Conservation (phyloP, 805 yeast species). For the Candida anglica region DNA sequence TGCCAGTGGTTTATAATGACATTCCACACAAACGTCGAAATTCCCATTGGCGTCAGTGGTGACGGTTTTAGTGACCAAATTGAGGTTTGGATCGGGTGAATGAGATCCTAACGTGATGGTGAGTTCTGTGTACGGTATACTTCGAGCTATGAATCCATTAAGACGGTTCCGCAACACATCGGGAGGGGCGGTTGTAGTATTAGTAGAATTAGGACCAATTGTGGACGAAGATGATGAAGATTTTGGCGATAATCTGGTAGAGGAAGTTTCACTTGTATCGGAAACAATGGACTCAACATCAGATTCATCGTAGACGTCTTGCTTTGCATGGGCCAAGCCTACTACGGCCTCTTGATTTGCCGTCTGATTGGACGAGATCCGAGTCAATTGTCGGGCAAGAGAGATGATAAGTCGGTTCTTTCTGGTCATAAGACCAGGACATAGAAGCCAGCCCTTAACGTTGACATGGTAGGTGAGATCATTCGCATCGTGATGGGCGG, state of each 20-base stretch:
- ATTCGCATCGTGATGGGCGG: constrained; percentile 1
- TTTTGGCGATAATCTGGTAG: no score
- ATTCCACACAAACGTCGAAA: constrained; percentile 49
- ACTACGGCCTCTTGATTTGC: constrained; percentile 18
- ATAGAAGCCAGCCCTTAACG: constrained; percentile 68
- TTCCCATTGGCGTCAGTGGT: constrained; percentile 67
- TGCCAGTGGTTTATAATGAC: constrained; percentile 58
- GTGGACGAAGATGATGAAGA: constrained; percentile 5
- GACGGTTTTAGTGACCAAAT: constrained; percentile 24
- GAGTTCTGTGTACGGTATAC: constrained; percentile 55
- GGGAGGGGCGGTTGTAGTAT: constrained; percentile 23
- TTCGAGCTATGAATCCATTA: constrained; percentile 64
- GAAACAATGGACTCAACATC: constrained; percentile 7
- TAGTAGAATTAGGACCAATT: constrained; percentile 7
- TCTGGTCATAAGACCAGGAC: constrained; percentile 68
- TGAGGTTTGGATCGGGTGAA: constrained; percentile 12
- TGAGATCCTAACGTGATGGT: constrained; percentile 54
- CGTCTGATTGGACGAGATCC: constrained; percentile 26
- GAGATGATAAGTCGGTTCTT: constrained; percentile 68
- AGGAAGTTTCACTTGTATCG: not conserved
- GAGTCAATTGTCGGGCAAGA: constrained; percentile 64
- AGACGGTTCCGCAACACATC: constrained; percentile 59
- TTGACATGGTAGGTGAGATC: constrained; percentile 38
- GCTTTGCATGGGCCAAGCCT: constrained; percentile 23
- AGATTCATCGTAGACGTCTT: constrained; percentile 15